A percentile compares a stretch with the other conserved stretches of the same genome.
phyloP scores from a whole-genome alignment of 148 eudicot species.

The Cornus kousa region DNA sequence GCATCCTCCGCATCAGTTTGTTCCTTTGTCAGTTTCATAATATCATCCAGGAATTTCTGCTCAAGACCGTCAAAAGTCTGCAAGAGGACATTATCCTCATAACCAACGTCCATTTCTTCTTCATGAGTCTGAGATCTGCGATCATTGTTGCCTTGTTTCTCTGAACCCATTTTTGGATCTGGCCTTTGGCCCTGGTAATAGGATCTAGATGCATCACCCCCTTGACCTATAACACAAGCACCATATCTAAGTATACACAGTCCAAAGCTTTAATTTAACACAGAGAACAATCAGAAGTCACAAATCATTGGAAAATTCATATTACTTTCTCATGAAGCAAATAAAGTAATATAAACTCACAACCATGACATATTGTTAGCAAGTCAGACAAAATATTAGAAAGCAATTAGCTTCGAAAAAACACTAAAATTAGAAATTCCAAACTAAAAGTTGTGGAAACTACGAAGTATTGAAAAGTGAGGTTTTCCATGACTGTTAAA shows the following conservation, averaged over 20 bases:
- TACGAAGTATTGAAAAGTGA: too few relatives aligned
- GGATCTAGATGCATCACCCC: slow-evolving; percentile 43
- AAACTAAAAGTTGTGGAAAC: not conserved
- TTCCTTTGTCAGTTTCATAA: slow-evolving; percentile 51
- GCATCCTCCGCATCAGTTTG: slow-evolving; percentile 60
- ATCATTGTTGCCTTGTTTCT: slow-evolving; percentile 38
- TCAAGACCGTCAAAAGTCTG: slow-evolving; percentile 56
- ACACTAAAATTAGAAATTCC: not conserved
- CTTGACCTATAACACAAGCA: slow-evolving; percentile 35
- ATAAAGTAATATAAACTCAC: not conserved
- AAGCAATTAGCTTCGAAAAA: not conserved
- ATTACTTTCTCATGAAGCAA: not conserved
- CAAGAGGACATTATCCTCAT: slow-evolving; percentile 31
- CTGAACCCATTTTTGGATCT: slow-evolving; percentile 35
- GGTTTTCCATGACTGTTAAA: not conserved
- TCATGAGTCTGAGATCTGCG: slow-evolving; percentile 38
- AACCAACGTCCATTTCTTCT: slow-evolving; percentile 44
- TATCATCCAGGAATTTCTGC: slow-evolving; percentile 45
- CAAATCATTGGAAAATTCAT: not conserved
- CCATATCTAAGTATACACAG: not conserved
- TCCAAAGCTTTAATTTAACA: not conserved
- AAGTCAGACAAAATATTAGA: not conserved
- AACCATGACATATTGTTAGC: not conserved
- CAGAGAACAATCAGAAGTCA: not conserved
- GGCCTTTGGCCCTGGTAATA: slow-evolving; percentile 48